Percentiles rank a stretch among this genome's conserved stretches.
phyloP scores from a whole-genome alignment of 257 asterid genomes.

The Jacaranda copaia region DNA sequence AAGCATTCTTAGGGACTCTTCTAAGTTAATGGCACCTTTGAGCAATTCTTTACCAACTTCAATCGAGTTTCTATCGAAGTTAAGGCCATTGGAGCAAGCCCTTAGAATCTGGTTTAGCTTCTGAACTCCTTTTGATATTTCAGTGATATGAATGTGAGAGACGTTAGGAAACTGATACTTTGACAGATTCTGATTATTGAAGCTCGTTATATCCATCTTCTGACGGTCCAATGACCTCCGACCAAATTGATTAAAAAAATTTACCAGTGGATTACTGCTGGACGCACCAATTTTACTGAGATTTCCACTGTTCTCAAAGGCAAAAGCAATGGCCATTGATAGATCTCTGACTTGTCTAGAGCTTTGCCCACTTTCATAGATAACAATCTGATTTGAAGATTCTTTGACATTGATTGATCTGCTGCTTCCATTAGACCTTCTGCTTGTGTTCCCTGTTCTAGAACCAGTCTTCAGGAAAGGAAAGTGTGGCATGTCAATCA shows the following conservation, averaged over 20 bases:
- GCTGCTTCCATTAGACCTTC: slow-evolving; percentile 46
- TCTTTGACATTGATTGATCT: slow-evolving; percentile 49
- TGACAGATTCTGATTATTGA: slow-evolving; percentile 34
- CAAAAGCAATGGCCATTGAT: slow-evolving; percentile 71
- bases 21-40: slow-evolving; percentile 86
- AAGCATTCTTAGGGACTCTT: slow-evolving; percentile 80
- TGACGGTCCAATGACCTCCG: slow-evolving; percentile 56
- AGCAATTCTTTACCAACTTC: slow-evolving; percentile 80
- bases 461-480: slow-evolving; percentile 55
- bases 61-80: slow-evolving; percentile 63
- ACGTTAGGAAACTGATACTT: slow-evolving; percentile 48
- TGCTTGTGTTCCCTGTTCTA: slow-evolving; percentile 49
- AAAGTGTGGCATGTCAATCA: neutral
- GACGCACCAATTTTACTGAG: slow-evolving; percentile 51
- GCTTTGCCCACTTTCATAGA: slow-evolving; percentile 59
- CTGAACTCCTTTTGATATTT: slow-evolving; percentile 82
- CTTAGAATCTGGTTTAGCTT: slow-evolving; percentile 74
- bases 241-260: slow-evolving; percentile 68
- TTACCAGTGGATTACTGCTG: slow-evolving; percentile 61
- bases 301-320: slow-evolving; percentile 70
- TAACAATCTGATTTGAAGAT: slow-evolving; percentile 70
- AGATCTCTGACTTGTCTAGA: slow-evolving; percentile 58
- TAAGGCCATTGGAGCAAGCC: slow-evolving; percentile 67
- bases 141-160: slow-evolving; percentile 67
- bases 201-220: slow-evolving; percentile 48